Evolutionary conservation across 164 flowering plant genomes (phyloP).

Genomic region (Annona squamosa): DNA sequence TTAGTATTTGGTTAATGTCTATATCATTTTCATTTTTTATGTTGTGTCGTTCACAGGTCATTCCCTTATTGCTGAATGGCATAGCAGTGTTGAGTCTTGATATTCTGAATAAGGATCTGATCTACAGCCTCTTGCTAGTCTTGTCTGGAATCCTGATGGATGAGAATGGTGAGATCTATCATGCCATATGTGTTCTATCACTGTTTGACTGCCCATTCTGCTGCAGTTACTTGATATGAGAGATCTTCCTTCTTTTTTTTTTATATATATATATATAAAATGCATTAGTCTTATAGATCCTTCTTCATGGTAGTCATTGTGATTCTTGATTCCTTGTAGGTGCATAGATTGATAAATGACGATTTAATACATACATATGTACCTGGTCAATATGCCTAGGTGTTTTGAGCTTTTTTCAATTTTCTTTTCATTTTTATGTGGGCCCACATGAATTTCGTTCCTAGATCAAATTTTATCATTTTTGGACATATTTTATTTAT

Average conservation of each 20-base stretch:
- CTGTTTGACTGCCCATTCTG: not conserved
- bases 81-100: constrained; percentile 49
- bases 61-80: constrained; percentile 49
- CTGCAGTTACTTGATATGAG: not conserved
- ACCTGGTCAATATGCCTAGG: too few species aligned
- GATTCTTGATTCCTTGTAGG: not conserved
- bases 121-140: constrained; percentile 66
- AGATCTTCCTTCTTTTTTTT: not conserved
- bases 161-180: constrained; percentile 53
- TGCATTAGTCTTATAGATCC: not conserved
- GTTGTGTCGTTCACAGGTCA: constrained; percentile 42
- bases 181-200: not conserved
- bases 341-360: too few species aligned
- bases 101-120: constrained; percentile 41
- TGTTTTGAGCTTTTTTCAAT: too few species aligned
- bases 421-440: too few species aligned
- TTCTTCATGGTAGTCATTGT: not conserved
- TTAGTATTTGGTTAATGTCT: not conserved
- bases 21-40: not conserved
- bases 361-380: too few species aligned
- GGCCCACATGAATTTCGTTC: too few species aligned
- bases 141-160: constrained; percentile 75
- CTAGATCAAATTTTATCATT: too few species aligned
- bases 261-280: too few species aligned
- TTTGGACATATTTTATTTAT: too few species aligned